Base-by-base conservation (phyloP, 805 yeast genomes). In the Yarrowia sp. region DNA sequence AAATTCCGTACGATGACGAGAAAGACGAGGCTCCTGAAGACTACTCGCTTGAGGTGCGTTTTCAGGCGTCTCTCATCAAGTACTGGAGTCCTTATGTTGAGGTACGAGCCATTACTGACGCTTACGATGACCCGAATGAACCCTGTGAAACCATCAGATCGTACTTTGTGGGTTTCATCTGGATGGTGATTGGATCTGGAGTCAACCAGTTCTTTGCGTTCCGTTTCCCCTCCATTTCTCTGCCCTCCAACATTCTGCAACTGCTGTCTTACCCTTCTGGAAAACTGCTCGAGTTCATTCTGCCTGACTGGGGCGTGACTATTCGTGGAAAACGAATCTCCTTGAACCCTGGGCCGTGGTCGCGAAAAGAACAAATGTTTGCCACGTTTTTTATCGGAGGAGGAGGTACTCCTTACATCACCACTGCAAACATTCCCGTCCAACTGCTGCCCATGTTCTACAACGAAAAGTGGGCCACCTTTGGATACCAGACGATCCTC, bases 201-300 rank as follows among this genome's bases (percentile, higher is more conserved):
- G 68, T 70, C 30, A 69, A 68, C 54, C 64, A 65, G 30, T 80
- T 83, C 70, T 85, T 85, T 71, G 77, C 82, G 19, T 73, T 82
- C 68, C 82, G 85, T 71, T 72, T 78, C 61, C 88, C 89, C 16
- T 70, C 82, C 8, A 76, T 85, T 64, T 69, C 78, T 38, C 74
- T 85, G 67, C 77, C 81, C 26, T 76, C 83, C 38, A 77, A 78
- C 56, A 85, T 83, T 65, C 79, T 84, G 38, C 84, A 85, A 66
- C 77, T 85, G 65, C 75, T 86, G 67, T 79, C 86, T 3, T 85
- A 79, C 73, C 89, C 89, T 2, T 67, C 83, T 36, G 90, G 90
- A 66, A 40, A 59, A 22, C 58, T 66, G 17, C 56, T 70, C 26
- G 68, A 64, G 11, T 48, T 48, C 36, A 33, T 65, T 7, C 43